Evolutionary conservation across 805 yeast species (phyloP), one percentile per base, ranked within the genome.

Genomic region (Metschnikowia proteae): DNA sequence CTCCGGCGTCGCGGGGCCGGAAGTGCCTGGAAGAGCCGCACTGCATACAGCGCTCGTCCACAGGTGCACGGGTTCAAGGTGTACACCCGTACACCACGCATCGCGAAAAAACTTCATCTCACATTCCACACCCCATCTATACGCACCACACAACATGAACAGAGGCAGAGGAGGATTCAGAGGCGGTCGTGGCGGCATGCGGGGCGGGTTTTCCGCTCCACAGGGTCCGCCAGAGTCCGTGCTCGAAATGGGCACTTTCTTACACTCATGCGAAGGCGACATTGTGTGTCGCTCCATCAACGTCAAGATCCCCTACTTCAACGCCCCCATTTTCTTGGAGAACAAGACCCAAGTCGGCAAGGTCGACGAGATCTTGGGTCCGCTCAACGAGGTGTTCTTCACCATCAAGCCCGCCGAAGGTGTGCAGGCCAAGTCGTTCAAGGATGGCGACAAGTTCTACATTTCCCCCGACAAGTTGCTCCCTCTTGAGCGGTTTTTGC

Each of bases 321-420:
- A 94, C 73, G 99, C 99, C 27, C 99, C 99, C 66, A 91, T 94
- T 61, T 94, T 86, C 69, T 79, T 94, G 60, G 98, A 94, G 68
- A 92, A 94, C 79, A 94, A 94, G 72, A 86, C 96, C 26, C 94
- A 86, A 65, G 84, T 94, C 42, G 99, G 99, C 62, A 94, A 94
- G 70, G 96, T 94, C 50, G 99, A 94, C 68, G 99, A 94, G 77
- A 94, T 94, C 55, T 79, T 94, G 59, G 99, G 99, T 45, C 98
- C 99, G 42, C 74, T 94, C 66, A 94, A 94, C 67, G 99, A 94
- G 73, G 97, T 94, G n/a, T 92, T 80, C 67, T 94, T 94, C 80
- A 94, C 99, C 34, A 84, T 94, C 60, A 94, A 94, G 74, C 94
- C 97, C 49, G 78, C 87, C 45, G 99, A 94, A 66, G 99, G 99